Evolutionary conservation across 2,329 filamentous ascomycete genomes (phyloP).

Genomic region (Cladosporium sp.): DNA sequence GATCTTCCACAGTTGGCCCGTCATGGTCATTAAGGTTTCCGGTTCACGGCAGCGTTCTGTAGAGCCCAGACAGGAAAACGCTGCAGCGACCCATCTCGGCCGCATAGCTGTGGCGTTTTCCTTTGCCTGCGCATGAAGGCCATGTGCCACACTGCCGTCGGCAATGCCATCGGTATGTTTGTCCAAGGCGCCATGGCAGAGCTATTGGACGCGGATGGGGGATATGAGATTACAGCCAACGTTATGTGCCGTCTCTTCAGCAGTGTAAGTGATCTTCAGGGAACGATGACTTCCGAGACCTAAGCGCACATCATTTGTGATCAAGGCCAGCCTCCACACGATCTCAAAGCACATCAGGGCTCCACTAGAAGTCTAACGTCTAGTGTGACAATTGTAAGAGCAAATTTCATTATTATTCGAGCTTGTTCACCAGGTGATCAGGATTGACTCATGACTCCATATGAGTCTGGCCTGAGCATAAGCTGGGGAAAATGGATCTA

Average conservation of each 20-base stretch:
- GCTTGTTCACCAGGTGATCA: background rate
- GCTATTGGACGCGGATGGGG: background rate
- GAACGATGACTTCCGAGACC: too few species aligned
- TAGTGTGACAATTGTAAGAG: background rate
- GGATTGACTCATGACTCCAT: background rate
- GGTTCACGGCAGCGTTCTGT: background rate
- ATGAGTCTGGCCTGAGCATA: background rate
- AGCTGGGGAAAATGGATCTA: background rate
- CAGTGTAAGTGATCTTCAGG: too few species aligned
- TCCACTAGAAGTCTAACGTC: background rate
- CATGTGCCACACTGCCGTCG: background rate
- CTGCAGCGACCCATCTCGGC: background rate
- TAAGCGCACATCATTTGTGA: too few species aligned
- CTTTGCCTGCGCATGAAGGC: background rate
- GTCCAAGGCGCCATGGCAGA: background rate
- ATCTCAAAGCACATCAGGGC: background rate
- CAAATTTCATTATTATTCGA: background rate
- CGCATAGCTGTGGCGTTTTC: background rate
- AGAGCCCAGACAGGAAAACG: background rate
- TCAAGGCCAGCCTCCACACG: background rate
- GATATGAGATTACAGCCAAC: too few species aligned
- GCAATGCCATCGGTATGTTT: background rate
- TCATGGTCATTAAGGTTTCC: background rate
- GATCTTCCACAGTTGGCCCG: background rate
- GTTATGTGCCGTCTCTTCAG: too few species aligned